Percentiles rank a stretch among this genome's conserved stretches.
phyloP scores from a whole-genome alignment of 345 rosid species.

The Psidium guajava region DNA sequence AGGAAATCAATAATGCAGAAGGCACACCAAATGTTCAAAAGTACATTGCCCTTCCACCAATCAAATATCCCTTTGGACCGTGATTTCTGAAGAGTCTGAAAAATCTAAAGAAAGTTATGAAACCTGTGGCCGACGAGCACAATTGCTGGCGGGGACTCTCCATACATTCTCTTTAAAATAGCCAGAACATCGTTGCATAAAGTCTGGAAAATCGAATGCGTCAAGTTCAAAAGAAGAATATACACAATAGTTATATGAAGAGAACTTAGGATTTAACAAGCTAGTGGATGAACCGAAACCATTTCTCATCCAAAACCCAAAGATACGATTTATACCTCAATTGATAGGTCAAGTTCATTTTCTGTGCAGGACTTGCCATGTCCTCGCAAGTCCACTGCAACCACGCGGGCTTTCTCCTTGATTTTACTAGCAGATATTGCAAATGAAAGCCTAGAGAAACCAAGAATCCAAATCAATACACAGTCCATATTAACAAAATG shows the following conservation, averaged over 20 bases:
- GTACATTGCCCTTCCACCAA: not conserved
- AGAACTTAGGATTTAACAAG: not conserved
- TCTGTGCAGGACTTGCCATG: conserved; percentile 80
- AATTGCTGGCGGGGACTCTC: conserved; percentile 86
- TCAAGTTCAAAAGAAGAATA: not conserved
- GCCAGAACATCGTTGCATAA: conserved; percentile 80
- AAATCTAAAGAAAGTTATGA: not conserved
- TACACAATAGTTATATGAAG: not conserved
- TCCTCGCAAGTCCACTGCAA: conserved; percentile 92
- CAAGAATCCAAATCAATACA: not conserved
- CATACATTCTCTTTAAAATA: conserved; percentile 70
- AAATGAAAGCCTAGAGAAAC: conserved; percentile 62
- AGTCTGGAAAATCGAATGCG: conserved; percentile 49
- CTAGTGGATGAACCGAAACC: not conserved
- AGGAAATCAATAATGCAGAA: not conserved
- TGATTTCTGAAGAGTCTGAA: not conserved
- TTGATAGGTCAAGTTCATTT: conserved; percentile 77
- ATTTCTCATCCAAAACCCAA: not conserved
- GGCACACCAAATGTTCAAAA: not conserved
- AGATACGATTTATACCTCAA: conserved; percentile 39
- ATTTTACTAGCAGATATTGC: conserved; percentile 61
- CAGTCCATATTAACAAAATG: not conserved
- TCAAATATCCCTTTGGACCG: not conserved
- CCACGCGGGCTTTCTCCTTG: conserved; percentile 83
- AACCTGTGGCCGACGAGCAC: conserved; percentile 97